Conservation (phyloP, 192 early-diverging fungal genomes). For the Linnemannia exigua region DNA sequence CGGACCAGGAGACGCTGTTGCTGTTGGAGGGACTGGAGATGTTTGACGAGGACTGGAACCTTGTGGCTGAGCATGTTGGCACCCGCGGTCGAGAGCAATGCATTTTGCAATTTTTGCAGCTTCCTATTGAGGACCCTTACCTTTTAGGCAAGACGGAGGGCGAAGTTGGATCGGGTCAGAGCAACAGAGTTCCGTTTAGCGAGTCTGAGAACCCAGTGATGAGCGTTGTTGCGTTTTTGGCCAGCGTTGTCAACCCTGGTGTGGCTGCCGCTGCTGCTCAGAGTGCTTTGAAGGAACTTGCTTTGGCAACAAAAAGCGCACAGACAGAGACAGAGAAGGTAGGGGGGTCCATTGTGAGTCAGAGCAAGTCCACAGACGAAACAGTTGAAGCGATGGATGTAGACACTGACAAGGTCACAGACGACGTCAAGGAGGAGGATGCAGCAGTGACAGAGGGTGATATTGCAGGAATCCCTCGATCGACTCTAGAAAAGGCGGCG, state of each 20-base stretch:
- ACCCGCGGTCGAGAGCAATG: conserved; percentile 93
- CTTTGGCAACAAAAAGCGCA: conserved; percentile 44
- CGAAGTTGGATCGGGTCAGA: conserved; percentile 76
- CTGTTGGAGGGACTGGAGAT: conserved; percentile 95
- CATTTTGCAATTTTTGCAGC: conserved; percentile 87
- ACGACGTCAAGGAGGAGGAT: conserved; percentile 2
- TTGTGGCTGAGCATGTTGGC: conserved; percentile 93
- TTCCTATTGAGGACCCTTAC: conserved; percentile 92
- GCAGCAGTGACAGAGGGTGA: conserved; percentile 1
- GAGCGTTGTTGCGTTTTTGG: conserved; percentile 91
- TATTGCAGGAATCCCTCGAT: conserved; percentile 51
- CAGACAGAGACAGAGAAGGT: conserved; percentile 25
- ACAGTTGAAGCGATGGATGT: conserved; percentile 52
- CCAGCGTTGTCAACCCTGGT: conserved; percentile 87
- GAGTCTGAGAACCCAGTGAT: conserved; percentile 92
- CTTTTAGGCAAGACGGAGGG: conserved; percentile 57
- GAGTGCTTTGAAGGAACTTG: conserved; percentile 82
- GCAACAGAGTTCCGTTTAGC: conserved; percentile 80
- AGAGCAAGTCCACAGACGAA: not conserved
- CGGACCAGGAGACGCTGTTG: conserved; percentile 86
- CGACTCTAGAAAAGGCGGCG: conserved; percentile 81
- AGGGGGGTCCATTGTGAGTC: not conserved
- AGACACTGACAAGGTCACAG: conserved; percentile 26
- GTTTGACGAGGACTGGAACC: conserved; percentile 95
- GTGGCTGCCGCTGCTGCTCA: conserved; percentile 91